Conservation (phyloP, 495 filamentous ascomycete genomes). For the Massariosphaeria phaeospora region DNA sequence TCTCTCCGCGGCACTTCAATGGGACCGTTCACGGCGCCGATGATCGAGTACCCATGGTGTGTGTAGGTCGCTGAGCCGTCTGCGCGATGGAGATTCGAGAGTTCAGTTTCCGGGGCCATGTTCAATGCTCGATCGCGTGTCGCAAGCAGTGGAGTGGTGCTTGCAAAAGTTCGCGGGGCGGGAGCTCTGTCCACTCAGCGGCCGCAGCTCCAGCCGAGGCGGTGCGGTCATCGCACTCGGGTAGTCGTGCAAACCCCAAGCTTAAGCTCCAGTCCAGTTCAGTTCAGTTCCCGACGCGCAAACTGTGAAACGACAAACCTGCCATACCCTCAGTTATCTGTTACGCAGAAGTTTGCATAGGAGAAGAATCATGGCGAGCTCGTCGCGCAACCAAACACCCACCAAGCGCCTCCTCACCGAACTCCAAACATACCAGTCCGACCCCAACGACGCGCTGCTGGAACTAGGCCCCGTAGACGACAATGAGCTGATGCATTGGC, state of each 20-base stretch:
- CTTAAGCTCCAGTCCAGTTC: no score
- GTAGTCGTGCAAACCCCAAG: no score
- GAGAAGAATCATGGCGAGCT: slow-evolving; percentile 12
- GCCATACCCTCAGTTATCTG: no score
- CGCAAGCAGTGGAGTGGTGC: background rate
- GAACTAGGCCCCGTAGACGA: slow-evolving; percentile 65
- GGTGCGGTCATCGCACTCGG: no score
- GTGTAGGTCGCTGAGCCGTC: slow-evolving; percentile 87
- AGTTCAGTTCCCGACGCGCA: no score
- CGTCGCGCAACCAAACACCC: slow-evolving; percentile 23
- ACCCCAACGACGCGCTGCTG: slow-evolving; percentile 52
- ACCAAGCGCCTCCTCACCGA: slow-evolving; percentile 63
- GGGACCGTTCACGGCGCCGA: slow-evolving; percentile 86
- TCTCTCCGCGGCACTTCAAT: slow-evolving; percentile 83
- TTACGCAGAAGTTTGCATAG: background rate
- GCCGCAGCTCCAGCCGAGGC: slow-evolving; percentile 10
- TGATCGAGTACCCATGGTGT: slow-evolving; percentile 70
- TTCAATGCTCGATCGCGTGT: background rate
- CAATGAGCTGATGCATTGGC: slow-evolving; percentile 68
- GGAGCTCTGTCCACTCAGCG: slow-evolving; percentile 2
- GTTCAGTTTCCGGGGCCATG: slow-evolving; percentile 23
- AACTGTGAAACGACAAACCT: no score
- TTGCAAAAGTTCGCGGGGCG: slow-evolving; percentile 15
- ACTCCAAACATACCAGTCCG: slow-evolving; percentile 53
- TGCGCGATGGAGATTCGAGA: slow-evolving; percentile 55